phyloP scores from a whole-genome alignment of 345 rosid genomes.

The Heritiera littoralis region DNA sequence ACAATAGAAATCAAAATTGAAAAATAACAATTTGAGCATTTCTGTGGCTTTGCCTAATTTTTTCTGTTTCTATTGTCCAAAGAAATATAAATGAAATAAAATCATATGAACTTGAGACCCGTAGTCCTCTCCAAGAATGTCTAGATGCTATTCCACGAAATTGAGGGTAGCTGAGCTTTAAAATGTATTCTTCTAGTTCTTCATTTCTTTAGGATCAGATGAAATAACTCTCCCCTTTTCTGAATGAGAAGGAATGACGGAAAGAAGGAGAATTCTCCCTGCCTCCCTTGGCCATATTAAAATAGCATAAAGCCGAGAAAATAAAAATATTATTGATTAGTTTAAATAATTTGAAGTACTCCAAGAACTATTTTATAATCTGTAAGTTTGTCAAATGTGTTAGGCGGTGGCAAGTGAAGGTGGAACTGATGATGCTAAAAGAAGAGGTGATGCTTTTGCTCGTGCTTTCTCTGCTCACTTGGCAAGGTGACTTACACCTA shows the following conservation, averaged over 20 bases:
- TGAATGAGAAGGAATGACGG: not conserved
- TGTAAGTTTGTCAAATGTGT: slow-evolving; percentile 27
- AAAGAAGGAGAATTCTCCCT: not conserved
- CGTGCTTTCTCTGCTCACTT: slow-evolving; percentile 99
- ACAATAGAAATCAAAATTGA: not conserved
- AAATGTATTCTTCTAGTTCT: not conserved
- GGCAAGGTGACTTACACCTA: slow-evolving; percentile 60
- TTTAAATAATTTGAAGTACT: not conserved
- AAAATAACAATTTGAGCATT: not conserved
- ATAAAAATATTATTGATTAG: not conserved
- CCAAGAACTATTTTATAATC: not conserved
- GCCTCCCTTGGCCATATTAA: not conserved
- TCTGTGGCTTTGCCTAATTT: not conserved
- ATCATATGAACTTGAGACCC: not conserved
- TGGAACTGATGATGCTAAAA: slow-evolving; percentile 93
- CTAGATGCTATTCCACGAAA: not conserved
- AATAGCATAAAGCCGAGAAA: not conserved
- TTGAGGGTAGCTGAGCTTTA: not conserved
- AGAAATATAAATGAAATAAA: not conserved
- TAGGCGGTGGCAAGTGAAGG: slow-evolving; percentile 99
- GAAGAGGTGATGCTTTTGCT: slow-evolving; percentile 99
- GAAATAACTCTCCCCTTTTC: not conserved
- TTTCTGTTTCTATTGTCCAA: not conserved
- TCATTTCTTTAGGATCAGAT: not conserved
- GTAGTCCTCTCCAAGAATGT: not conserved